phyloP scores from a whole-genome alignment of 371 early-diverging fungal species.

The Rhizopus sp. region DNA sequence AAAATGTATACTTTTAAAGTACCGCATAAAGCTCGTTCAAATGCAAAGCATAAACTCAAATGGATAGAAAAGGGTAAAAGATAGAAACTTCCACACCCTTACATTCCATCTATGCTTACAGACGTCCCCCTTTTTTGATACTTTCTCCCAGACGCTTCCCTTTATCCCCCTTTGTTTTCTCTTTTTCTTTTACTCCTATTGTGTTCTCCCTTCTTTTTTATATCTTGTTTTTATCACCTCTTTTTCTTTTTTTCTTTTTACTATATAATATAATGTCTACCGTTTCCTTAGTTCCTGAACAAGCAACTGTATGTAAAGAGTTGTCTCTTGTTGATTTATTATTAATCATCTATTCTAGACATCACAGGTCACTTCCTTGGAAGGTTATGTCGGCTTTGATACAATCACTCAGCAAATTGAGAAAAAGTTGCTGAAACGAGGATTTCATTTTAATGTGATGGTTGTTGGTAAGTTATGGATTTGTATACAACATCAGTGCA shows the following conservation, averaged over 20 bases:
- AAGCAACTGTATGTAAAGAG: not conserved
- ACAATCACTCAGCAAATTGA: conserved; percentile 92
- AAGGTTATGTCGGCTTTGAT: conserved; percentile 94
- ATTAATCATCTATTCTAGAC: not conserved
- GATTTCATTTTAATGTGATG: conserved; percentile 95
- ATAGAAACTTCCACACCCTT: too few species aligned
- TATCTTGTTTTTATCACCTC: not conserved
- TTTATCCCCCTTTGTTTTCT: not conserved
- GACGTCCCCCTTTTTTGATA: not conserved
- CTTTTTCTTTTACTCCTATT: not conserved
- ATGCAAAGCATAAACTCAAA: too few species aligned
- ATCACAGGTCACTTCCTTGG: conserved; percentile 16
- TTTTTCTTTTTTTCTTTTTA: conserved; percentile 1
- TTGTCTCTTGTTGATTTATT: not conserved
- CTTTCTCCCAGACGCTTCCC: not conserved
- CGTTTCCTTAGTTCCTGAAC: conserved; percentile 1
- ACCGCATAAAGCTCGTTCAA: too few species aligned
- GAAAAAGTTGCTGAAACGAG: conserved; percentile 89
- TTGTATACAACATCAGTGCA: not conserved
- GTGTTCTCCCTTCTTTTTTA: not conserved
- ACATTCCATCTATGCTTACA: too few species aligned
- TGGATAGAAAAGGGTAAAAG: too few species aligned
- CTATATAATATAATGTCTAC: not conserved
- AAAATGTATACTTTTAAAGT: not conserved
- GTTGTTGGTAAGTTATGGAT: conserved; percentile 71